Conservation (phyloP, 495 filamentous ascomycete genomes). For the Penicillium roqueforti region DNA sequence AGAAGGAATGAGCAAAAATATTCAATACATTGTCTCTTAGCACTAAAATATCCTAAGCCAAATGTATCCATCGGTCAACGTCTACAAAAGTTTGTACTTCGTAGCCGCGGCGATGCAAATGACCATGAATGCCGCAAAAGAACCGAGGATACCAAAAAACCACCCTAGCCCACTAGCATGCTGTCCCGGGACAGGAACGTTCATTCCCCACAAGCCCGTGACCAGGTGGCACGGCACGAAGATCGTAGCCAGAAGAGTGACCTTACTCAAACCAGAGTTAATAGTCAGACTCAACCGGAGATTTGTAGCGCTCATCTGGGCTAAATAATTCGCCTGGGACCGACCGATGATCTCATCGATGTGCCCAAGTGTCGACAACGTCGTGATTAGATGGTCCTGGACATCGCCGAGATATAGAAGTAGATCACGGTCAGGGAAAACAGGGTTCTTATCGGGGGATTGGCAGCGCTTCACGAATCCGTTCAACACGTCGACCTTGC, state of each 20-base stretch:
- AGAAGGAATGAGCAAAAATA: neutral
- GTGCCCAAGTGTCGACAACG: constrained; percentile 81
- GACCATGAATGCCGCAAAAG: constrained; percentile 54
- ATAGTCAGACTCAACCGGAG: constrained; percentile 69
- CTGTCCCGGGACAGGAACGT: constrained; percentile 74
- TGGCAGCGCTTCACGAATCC: constrained; percentile 98
- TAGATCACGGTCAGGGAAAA: constrained; percentile 85
- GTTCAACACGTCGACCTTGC: constrained; percentile 91
- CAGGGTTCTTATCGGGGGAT: constrained; percentile 66
- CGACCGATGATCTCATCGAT: constrained; percentile 92
- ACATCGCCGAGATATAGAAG: constrained; percentile 90
- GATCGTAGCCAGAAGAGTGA: constrained; percentile 89
- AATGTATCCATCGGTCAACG: neutral
- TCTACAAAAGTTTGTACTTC: constrained; percentile 28
- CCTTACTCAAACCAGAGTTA: constrained; percentile 77
- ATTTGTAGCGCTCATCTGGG: constrained; percentile 82
- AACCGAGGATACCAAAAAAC: constrained; percentile 73
- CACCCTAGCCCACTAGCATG: constrained; percentile 52
- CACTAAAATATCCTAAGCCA: too few species aligned
- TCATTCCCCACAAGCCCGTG: constrained; percentile 94
- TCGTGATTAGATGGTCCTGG: constrained; percentile 97
- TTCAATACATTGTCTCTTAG: neutral
- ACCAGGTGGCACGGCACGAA: constrained; percentile 89
- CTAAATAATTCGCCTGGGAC: constrained; percentile 84
- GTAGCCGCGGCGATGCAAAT: constrained; percentile 40